Evolutionary conservation across 2,329 filamentous ascomycete genomes (phyloP).

Genomic region (Podosphaera fusca): DNA sequence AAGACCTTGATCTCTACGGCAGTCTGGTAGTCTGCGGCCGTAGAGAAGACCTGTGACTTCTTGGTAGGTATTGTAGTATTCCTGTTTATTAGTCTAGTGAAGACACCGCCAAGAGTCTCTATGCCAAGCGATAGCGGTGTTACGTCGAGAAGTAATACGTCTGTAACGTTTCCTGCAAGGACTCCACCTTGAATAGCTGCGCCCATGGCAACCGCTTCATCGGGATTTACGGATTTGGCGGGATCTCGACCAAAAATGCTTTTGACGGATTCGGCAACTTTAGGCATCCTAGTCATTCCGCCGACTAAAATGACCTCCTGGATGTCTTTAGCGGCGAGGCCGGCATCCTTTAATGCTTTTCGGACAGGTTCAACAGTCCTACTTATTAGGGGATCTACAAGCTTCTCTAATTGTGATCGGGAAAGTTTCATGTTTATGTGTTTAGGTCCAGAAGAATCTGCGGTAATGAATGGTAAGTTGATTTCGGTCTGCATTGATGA

Average conservation of each 20-base stretch:
- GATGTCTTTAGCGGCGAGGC: constrained; percentile 76
- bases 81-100: constrained; percentile 94
- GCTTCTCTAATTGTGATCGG: constrained; percentile 74
- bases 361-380: constrained; percentile 79
- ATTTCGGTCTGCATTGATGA: constrained; percentile 91
- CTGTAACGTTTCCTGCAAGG: constrained; percentile 87
- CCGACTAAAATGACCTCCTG: constrained; percentile 95
- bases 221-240: constrained; percentile 94
- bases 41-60: constrained; percentile 97
- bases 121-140: constrained; percentile 94
- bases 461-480: constrained; percentile 96
- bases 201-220: constrained; percentile 94
- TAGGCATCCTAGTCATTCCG: constrained; percentile 99
- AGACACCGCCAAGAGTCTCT: constrained; percentile 92
- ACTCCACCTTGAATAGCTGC: constrained; percentile 94
- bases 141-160: constrained; percentile 84
- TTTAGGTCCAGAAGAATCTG: constrained; percentile 84
- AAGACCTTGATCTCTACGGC: constrained; percentile 99
- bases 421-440: constrained; percentile 95
- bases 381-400: constrained; percentile 73
- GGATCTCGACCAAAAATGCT: constrained; percentile 88
- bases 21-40: constrained; percentile 92
- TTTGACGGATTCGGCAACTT: constrained; percentile 92
- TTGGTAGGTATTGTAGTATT: constrained; percentile 99
- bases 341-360: constrained; percentile 91